Evolutionary conservation across 352 stramenopile genomes (phyloP), one percentile per base, ranked within the genome.

Genomic region (Pythium aquatile): DNA sequence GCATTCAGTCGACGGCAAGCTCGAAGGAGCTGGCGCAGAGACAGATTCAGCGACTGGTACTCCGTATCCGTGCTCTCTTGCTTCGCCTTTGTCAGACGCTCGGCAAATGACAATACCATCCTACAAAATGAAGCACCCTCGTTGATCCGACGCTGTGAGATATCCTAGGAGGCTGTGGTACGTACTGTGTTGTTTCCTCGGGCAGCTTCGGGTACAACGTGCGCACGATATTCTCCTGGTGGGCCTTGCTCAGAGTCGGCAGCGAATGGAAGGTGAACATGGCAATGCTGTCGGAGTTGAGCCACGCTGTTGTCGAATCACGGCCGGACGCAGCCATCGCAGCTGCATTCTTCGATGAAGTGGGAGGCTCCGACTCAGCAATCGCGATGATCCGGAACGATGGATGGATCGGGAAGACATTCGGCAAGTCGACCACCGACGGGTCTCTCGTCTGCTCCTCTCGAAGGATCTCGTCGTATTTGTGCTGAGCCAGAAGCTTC

Each of bases 381-480:
- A 98, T 90, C 20, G 86, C 87, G 44, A 97, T 73, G 48, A 98
- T 87, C 17, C 90, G 84, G 69, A 98, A 98, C 11, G 85, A 91
- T 8, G 91, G 87, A 66, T 98, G 90, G 40, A 97, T 93, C 11
- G 79, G 61, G 28, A 77, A 74, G 5, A 96, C 73, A 28, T 74
- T 72, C 6, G 40, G 35, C 1, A 79, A 33, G 6, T 46, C 33
- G 13, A 29, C 51, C 5, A 63, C 32, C 26, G 69, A 67, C 10
- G 68, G 55, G 13, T 69, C 66, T 49, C 57, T 63, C 7, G 42
- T 55, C 30, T 69, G 40, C 10, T 68, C 58, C 24, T 72, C 65
- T 5, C 35, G 28, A 5, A 82, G 30, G 5, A 91, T 79, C 47
- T 70, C 72, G 54, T 88, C 73, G 52, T 85, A 91, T 60, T 88